Evolutionary conservation across 2,329 filamentous ascomycete genomes (phyloP).

Genomic region (Diaporthe humulicola): DNA sequence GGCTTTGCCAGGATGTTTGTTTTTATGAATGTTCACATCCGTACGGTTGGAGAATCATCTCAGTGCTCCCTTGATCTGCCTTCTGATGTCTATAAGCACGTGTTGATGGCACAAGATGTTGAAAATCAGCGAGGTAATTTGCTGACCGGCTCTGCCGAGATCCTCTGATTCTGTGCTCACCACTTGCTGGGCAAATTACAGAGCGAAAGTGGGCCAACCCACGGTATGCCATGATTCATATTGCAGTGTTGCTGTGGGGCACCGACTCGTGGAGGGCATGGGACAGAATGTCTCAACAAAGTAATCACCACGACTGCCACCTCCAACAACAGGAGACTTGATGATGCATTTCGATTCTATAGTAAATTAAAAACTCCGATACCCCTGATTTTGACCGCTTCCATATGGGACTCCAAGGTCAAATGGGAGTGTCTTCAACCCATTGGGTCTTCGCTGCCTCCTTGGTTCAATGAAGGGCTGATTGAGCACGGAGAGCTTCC

Average conservation of each 20-base stretch:
- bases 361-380: not conserved
- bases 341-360: not conserved
- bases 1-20: not conserved
- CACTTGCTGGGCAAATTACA: not conserved
- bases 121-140: not conserved
- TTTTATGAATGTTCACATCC: not conserved
- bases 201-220: not conserved
- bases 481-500: constrained; percentile 4
- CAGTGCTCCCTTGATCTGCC: not conserved
- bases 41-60: not conserved
- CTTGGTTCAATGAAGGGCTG: not conserved
- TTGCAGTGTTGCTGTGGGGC: not conserved
- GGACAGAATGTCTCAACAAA: not conserved
- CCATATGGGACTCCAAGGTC: not conserved
- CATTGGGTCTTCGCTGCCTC: not conserved
- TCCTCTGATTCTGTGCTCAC: not conserved
- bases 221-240: constrained; percentile 5
- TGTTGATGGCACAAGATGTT: not conserved
- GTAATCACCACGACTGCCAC: not conserved
- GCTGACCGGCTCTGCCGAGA: not conserved
- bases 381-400: not conserved
- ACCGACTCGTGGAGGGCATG: not conserved
- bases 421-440: not conserved
- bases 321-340: not conserved
- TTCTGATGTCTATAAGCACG: not conserved